A percentile compares a stretch with the other conserved stretches of the same genome.
These are phyloP conservation scores for Dovyalis caffra DNA, from an alignment of 345 rosid genomes.

Conservation along the genomic window DNA sequence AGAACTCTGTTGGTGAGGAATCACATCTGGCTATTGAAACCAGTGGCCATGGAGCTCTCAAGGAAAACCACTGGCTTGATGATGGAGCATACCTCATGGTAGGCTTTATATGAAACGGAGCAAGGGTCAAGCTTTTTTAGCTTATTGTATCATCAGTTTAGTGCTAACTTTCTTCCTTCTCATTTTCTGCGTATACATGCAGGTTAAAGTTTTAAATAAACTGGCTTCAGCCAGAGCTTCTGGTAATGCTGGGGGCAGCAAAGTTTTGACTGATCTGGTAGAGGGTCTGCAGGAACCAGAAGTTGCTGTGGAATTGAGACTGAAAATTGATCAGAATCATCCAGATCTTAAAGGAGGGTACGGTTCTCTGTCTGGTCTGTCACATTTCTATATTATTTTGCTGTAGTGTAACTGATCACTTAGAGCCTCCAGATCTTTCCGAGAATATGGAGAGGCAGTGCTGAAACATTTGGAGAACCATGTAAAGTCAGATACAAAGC, in stretches of 20 bases:
- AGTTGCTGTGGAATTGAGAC: conserved; percentile 74
- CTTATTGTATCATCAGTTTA: neutral
- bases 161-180: neutral
- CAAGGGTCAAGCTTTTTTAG: neutral
- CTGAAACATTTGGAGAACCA: conserved; percentile 63
- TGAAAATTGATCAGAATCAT: conserved; percentile 82
- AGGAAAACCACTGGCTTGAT: conserved; percentile 99
- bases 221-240: conserved; percentile 89
- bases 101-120: conserved; percentile 18
- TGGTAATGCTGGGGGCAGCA: conserved; percentile 67
- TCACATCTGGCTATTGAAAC: conserved; percentile 97
- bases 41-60: conserved; percentile 98
- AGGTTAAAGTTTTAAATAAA: conserved; percentile 94
- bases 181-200: conserved; percentile 5
- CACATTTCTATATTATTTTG: neutral
- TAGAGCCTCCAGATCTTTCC: conserved; percentile 60
- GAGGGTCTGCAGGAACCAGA: conserved; percentile 79
- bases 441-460: conserved; percentile 86
- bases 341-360: conserved; percentile 93
- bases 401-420: conserved; percentile 11
- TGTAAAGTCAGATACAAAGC: conserved; percentile 54
- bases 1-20: conserved; percentile 86
- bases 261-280: conserved; percentile 81
- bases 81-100: conserved; percentile 99
- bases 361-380: conserved; percentile 20